These are phyloP conservation scores for Phaeosphaeriaceae sp. DNA, from an alignment of 2,329 filamentous ascomycete genomes.

Conservation along the genomic window DNA sequence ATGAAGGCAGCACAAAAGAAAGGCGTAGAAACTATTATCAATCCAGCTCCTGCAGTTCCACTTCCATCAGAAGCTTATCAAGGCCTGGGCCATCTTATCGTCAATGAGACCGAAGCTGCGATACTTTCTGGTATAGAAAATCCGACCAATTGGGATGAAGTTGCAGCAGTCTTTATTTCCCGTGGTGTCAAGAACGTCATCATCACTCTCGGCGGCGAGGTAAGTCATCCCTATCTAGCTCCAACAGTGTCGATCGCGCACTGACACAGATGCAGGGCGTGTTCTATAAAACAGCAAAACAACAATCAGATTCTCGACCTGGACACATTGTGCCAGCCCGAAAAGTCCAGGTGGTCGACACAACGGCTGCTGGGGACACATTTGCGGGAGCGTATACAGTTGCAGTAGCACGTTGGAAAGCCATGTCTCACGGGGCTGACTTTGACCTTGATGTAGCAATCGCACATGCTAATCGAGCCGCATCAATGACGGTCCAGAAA, in stretches of 20 bases:
- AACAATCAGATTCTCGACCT: slow-evolving; percentile 51
- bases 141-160: slow-evolving; percentile 40
- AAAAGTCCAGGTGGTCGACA: slow-evolving; percentile 83
- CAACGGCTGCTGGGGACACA: slow-evolving; percentile 91
- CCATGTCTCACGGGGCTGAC: slow-evolving; percentile 48
- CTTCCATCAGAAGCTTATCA: slow-evolving; percentile 71
- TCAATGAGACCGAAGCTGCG: slow-evolving; percentile 90
- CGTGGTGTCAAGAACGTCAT: slow-evolving; percentile 78
- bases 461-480: slow-evolving; percentile 65
- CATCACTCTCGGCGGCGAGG: slow-evolving; percentile 81
- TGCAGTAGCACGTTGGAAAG: slow-evolving; percentile 63
- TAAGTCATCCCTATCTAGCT: slow-evolving; percentile 41
- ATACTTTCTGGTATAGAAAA: slow-evolving; percentile 66
- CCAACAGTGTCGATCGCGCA: slow-evolving; percentile 8
- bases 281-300: slow-evolving; percentile 53
- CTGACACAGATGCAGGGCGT: slow-evolving; percentile 44
- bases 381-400: slow-evolving; percentile 90
- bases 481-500: slow-evolving; percentile 70
- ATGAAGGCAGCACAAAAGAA: slow-evolving; percentile 44
- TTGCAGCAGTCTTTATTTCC: slow-evolving; percentile 62
- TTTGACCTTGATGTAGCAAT: slow-evolving; percentile 65
- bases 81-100: slow-evolving; percentile 76
- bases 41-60: slow-evolving; percentile 75
- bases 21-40: slow-evolving; percentile 69
- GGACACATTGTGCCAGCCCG: slow-evolving; percentile 64